Conservation (phyloP, 768 basidiomycete species). For the Rhizopogon sp. region DNA sequence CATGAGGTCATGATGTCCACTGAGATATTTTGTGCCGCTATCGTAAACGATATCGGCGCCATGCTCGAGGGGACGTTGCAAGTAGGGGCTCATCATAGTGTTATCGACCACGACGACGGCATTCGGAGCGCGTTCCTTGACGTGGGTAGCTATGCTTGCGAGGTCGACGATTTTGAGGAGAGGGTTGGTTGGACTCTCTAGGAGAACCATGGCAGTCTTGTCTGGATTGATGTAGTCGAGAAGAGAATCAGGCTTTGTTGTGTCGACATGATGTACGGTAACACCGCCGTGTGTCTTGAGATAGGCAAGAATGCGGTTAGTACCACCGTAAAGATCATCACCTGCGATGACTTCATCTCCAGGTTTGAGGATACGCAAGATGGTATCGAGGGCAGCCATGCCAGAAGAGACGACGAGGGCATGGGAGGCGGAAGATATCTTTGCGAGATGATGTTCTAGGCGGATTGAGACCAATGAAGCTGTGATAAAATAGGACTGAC, state of each 20-base stretch:
- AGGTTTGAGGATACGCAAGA: slow-evolving; percentile 89
- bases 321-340: slow-evolving; percentile 97
- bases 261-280: slow-evolving; percentile 89
- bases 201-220: slow-evolving; percentile 87
- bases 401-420: slow-evolving; percentile 93
- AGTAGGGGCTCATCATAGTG: slow-evolving; percentile 99
- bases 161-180: slow-evolving; percentile 93
- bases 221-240: slow-evolving; percentile 53
- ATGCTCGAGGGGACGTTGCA: slow-evolving; percentile 91
- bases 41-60: slow-evolving; percentile 98
- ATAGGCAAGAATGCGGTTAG: slow-evolving; percentile 90
- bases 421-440: slow-evolving; percentile 89
- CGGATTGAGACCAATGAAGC: background rate
- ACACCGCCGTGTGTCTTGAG: slow-evolving; percentile 85
- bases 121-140: slow-evolving; percentile 76
- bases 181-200: slow-evolving; percentile 97
- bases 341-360: slow-evolving; percentile 95
- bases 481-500: slow-evolving; percentile 38
- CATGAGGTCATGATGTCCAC: slow-evolving; percentile 99
- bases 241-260: slow-evolving; percentile 67
- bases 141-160: slow-evolving; percentile 73
- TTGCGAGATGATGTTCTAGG: slow-evolving; percentile 92
- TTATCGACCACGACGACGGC: slow-evolving; percentile 92
- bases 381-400: slow-evolving; percentile 97
- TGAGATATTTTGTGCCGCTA: slow-evolving; percentile 95